Base-by-base conservation (phyloP, 106 monocot genomes). In the Dendrobium officinale region DNA sequence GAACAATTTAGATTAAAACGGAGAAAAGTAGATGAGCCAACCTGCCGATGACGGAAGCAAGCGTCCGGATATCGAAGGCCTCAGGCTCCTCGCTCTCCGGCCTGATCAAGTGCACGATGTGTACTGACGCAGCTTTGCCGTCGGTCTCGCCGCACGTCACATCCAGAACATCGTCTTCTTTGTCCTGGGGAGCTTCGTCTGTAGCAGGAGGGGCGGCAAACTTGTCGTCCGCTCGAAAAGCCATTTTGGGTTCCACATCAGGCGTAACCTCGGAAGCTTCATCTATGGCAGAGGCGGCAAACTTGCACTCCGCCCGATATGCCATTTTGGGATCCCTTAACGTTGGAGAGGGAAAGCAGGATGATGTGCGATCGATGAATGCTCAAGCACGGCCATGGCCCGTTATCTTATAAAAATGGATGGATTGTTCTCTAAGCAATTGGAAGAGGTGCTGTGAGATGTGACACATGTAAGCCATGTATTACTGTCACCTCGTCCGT, bases 1-100 rank as follows among this genome's bases (percentile, higher is more conserved):
- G 17, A 70, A 44, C 9, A 73, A 19, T 5, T 5, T 68, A 37
- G 16, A 59, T 42, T 13, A 49, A 47, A 24, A 13, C 48, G 8
- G 20, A 9, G 13, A 27, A 24, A 49, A 7, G 3, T 22, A 64
- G 31, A 72, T 37, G 47, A 22, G 48, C 49, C 11, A 6, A 90
- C 90, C 90, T 90, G 75, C 90, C 90, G 75, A 90, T 51, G 27
- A 90, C 86, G 58, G 90, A 81, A 42, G 87, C 79, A 51, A 90
- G 87, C 33, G 79, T 90, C 51, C 80, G 76, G 80, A 90, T 56
- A 70, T 90, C 85, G 82, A 79, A 83, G 18, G 74, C 85, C 80
- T 92, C 88, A 37, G 86, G 11, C 37, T 81, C 78, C 76, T 82
- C 82, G 22, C 72, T 80, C 58, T 86, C 79, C 67, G 82, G 79